Percentiles rank a stretch among this genome's conserved stretches.
These are phyloP conservation scores for Schizochytrium sp. DNA, from an alignment of 108 stramenopile species.

Conservation along the genomic window DNA sequence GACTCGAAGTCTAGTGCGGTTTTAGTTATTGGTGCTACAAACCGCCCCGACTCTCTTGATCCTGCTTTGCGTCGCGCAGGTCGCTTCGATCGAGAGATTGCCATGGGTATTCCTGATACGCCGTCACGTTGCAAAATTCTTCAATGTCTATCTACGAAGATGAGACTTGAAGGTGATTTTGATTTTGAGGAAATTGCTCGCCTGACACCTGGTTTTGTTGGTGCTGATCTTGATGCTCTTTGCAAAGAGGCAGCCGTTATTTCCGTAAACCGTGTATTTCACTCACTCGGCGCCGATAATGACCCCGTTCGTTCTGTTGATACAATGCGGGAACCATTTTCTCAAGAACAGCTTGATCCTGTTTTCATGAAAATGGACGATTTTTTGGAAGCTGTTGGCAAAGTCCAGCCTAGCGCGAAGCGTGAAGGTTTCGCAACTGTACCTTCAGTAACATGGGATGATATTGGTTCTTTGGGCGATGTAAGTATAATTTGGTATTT, in stretches of 20 bases:
- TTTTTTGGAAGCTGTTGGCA: conserved; percentile 89
- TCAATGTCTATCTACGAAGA: conserved; percentile 82
- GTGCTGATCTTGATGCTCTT: conserved; percentile 94
- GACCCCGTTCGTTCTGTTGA: background rate
- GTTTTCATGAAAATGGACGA: conserved; percentile 91
- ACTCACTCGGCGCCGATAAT: background rate
- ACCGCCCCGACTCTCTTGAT: conserved; percentile 95
- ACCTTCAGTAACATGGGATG: conserved; percentile 96
- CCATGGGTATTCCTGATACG: conserved; percentile 94
- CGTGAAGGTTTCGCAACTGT: conserved; percentile 99
- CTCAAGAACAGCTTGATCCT: conserved; percentile 82
- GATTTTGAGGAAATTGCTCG: conserved; percentile 85
- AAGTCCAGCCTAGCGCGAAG: conserved; percentile 96
- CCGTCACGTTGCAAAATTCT: conserved; percentile 87
- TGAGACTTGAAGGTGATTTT: conserved; percentile 87
- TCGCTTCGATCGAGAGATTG: conserved; percentile 96
- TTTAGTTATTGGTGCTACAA: conserved; percentile 96
- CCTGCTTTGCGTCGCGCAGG: conserved; percentile 93
- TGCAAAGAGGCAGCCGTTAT: conserved; percentile 94
- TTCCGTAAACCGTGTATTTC: conserved; percentile 95
- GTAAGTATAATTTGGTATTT: conserved; percentile 43
- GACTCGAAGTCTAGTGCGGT: conserved; percentile 69
- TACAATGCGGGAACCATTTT: conserved; percentile 73
- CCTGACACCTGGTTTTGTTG: conserved; percentile 95
- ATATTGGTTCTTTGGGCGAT: conserved; percentile 85